Percentiles rank a stretch among this genome's conserved stretches.
phyloP scores from a whole-genome alignment of 345 rosid genomes.

The Brassica carinata region DNA sequence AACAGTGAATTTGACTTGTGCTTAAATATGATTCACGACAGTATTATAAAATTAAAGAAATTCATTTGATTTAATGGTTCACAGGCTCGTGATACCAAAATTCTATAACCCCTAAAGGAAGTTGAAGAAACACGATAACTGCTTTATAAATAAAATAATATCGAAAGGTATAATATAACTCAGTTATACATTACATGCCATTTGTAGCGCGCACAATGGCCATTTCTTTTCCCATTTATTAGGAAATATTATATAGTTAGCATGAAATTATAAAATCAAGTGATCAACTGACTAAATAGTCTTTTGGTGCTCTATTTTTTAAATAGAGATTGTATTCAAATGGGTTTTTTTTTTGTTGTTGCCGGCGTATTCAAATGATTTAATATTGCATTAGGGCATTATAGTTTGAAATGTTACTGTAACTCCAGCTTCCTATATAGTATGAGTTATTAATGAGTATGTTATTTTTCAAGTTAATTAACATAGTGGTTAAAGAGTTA shows the following conservation, averaged over 20 bases:
- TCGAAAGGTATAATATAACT: slow-evolving; percentile 23
- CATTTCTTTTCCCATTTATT: slow-evolving; percentile 17
- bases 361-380: slow-evolving; percentile 1
- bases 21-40: not conserved
- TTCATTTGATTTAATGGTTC: no score
- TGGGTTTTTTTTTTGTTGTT: not conserved
- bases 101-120: not conserved
- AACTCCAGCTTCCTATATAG: not conserved
- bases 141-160: not conserved
- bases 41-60: no score
- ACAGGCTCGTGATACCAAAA: not conserved
- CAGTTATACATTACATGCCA: not conserved
- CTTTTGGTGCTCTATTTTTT: not conserved
- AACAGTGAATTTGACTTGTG: not conserved
- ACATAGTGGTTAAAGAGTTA: not conserved
- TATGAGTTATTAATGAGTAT: not conserved
- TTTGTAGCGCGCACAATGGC: not conserved
- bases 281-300: not conserved
- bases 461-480: not conserved
- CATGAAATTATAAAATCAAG: not conserved
- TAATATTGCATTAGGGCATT: not conserved
- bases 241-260: slow-evolving; percentile 26
- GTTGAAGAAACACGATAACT: not conserved
- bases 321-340: not conserved
- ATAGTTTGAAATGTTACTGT: not conserved